These are phyloP conservation scores for Lasiodiplodia theobromae DNA, from an alignment of 2,329 filamentous ascomycete genomes.

Conservation along the genomic window DNA sequence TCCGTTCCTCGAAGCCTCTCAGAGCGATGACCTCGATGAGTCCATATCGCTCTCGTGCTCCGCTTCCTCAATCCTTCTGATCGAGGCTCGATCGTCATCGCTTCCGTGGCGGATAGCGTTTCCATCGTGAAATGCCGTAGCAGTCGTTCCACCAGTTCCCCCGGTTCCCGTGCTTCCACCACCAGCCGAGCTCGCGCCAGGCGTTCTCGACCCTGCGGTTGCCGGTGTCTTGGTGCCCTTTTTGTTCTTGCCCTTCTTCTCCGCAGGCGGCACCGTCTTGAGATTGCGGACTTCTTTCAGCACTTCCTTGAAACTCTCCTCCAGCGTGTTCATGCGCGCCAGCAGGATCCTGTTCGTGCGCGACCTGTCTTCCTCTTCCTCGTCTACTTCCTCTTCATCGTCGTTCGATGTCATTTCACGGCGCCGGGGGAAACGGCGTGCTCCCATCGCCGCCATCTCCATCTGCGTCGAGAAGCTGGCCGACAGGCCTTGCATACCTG, in stretches of 20 bases:
- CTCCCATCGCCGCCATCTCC: slow-evolving; percentile 42
- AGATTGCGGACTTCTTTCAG: slow-evolving; percentile 77
- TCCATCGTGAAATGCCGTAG: slow-evolving; percentile 10
- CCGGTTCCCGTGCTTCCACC: neutral
- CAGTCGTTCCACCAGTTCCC: neutral
- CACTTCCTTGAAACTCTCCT: slow-evolving; percentile 90
- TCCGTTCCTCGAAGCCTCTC: neutral
- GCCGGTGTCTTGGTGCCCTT: slow-evolving; percentile 22
- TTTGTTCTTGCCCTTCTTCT: slow-evolving; percentile 12
- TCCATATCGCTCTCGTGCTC: neutral
- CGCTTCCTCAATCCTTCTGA: slow-evolving; percentile 12
- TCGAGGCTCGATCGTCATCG: slow-evolving; percentile 6
- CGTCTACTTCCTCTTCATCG: neutral
- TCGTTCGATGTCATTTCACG: neutral
- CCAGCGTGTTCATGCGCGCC: slow-evolving; percentile 89
- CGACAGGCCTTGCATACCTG: slow-evolving; percentile 66
- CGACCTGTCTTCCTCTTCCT: slow-evolving; percentile 41
- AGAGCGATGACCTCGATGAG: slow-evolving; percentile 7
- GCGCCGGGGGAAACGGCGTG: slow-evolving; percentile 25
- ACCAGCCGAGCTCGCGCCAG: neutral
- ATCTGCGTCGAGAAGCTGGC: slow-evolving; percentile 79
- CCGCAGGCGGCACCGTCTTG: slow-evolving; percentile 35
- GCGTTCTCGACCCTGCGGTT: slow-evolving; percentile 7
- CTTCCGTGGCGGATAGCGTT: neutral
- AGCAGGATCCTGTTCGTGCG: slow-evolving; percentile 75